Evolutionary conservation across 257 asterid species (phyloP).

Genomic region (Buddleja alternifolia): DNA sequence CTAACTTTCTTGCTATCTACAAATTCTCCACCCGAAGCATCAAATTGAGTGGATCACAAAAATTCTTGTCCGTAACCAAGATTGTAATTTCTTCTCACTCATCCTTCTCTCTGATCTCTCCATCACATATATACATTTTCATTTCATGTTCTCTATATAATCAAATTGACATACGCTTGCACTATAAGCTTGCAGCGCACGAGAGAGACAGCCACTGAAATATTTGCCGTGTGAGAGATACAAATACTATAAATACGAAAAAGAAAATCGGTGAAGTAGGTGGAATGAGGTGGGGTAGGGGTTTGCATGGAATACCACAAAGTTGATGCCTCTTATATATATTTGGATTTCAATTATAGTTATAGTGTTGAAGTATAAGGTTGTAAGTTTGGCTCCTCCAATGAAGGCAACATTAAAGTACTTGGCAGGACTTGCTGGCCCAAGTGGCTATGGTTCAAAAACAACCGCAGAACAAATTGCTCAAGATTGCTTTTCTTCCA

Average conservation of each 20-base stretch:
- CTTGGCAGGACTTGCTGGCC: conserved; percentile 81
- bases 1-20: conserved; percentile 36
- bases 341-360: conserved; percentile 46
- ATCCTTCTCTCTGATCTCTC: no score
- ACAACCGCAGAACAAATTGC: conserved; percentile 73
- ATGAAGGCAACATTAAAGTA: conserved; percentile 80
- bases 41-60: neutral
- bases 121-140: no score
- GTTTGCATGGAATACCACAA: conserved; percentile 55
- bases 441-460: conserved; percentile 82
- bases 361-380: conserved; percentile 48
- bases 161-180: no score
- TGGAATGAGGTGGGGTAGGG: neutral
- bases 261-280: neutral
- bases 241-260: neutral
- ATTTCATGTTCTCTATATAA: no score
- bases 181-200: no score
- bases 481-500: conserved; percentile 36
- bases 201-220: no score
- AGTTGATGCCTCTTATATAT: conserved; percentile 53
- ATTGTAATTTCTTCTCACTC: no score
- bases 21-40: neutral
- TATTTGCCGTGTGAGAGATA: neutral
- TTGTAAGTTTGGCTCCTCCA: conserved; percentile 31
- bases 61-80: no score